Evolutionary conservation across 2,329 filamentous ascomycete genomes (phyloP).

Genomic region (Macroventuria anomochaeta): DNA sequence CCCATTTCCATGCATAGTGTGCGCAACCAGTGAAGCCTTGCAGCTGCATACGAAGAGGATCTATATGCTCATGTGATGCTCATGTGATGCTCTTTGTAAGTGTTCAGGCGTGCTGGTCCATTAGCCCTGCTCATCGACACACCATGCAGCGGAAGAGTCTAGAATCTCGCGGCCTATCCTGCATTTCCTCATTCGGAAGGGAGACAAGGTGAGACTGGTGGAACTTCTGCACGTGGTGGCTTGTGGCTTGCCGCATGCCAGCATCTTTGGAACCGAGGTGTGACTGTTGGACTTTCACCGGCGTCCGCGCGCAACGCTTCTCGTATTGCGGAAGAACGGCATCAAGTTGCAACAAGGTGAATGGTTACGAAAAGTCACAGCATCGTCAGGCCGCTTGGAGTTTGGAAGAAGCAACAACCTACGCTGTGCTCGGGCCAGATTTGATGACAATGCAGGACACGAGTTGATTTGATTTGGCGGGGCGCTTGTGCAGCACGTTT

Average conservation of each 20-base stretch:
- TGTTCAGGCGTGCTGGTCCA: too few species aligned
- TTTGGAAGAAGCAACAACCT: not conserved
- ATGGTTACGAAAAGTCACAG: too few species aligned
- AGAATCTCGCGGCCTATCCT: conserved; percentile 5
- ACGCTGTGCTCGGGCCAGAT: not conserved
- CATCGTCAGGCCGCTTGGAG: too few species aligned
- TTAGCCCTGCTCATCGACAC: too few species aligned
- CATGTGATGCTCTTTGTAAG: too few species aligned
- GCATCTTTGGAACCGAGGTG: not conserved
- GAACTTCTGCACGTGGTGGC: conserved; percentile 2
- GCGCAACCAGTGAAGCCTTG: too few species aligned
- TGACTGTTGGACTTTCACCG: not conserved
- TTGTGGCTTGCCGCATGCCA: not conserved
- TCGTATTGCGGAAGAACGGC: conserved; percentile 1
- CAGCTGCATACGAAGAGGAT: too few species aligned
- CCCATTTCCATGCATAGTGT: too few species aligned
- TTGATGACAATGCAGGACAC: not conserved
- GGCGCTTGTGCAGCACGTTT: conserved; percentile 8
- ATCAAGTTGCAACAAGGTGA: not conserved
- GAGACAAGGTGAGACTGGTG: conserved; percentile 1
- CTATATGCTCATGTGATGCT: too few species aligned
- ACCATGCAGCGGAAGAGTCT: conserved; percentile 1
- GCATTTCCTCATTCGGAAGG: conserved; percentile 1
- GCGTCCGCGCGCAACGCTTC: not conserved
- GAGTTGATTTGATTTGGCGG: not conserved